Evolutionary conservation across 2,329 filamentous ascomycete genomes (phyloP).

Genomic region (Fusarium goolgardi): DNA sequence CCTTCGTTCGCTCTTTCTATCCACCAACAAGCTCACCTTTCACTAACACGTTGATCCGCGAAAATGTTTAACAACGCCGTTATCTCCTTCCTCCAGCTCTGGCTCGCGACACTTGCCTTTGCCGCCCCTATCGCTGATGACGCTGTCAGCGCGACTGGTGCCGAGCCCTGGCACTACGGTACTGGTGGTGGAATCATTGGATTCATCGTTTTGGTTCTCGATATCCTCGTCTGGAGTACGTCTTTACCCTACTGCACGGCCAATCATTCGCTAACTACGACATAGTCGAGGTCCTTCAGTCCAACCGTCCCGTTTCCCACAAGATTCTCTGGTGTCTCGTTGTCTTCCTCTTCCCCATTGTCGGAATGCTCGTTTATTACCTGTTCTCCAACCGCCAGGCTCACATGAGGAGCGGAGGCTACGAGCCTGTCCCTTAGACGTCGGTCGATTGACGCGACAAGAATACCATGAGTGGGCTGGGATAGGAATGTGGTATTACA

Average conservation of each 20-base stretch:
- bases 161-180: conserved; percentile 67
- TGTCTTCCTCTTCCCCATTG: conserved; percentile 72
- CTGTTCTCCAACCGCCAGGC: conserved; percentile 71
- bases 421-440: conserved; percentile 57
- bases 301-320: conserved; percentile 65
- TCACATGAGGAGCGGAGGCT: conserved; percentile 65
- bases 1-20: conserved; percentile 1
- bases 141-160: conserved; percentile 50
- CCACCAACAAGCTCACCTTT: neutral
- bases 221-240: conserved; percentile 72
- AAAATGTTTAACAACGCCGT: conserved; percentile 35
- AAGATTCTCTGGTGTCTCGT: conserved; percentile 73
- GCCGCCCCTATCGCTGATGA: conserved; percentile 55
- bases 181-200: conserved; percentile 71
- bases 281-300: conserved; percentile 72
- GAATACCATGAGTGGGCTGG: neutral
- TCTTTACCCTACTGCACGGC: conserved; percentile 27
- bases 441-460: neutral
- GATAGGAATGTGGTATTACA: neutral
- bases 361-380: conserved; percentile 72
- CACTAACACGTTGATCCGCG: neutral
- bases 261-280: neutral
- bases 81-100: conserved; percentile 44
- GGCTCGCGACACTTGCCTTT: conserved; percentile 62
- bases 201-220: conserved; percentile 70